These are phyloP conservation scores for Camellia granthamiana DNA, from an alignment of 148 eudicot genomes.

Conservation along the genomic window DNA sequence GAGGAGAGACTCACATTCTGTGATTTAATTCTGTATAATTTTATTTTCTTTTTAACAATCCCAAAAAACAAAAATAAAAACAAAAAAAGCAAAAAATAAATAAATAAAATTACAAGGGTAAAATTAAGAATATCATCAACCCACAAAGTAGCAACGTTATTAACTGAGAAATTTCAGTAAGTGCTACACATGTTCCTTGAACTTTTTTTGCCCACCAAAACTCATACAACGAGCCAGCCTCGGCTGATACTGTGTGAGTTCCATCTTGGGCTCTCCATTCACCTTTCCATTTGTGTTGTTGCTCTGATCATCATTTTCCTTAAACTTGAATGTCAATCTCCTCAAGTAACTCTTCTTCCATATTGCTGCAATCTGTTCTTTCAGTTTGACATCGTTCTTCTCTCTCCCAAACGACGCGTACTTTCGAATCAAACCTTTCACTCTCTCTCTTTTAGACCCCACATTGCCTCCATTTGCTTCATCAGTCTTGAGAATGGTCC, in stretches of 20 bases:
- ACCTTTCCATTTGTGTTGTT: constrained; percentile 17
- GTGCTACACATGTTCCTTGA: constrained; percentile 14
- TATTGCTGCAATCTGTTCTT: constrained; percentile 25
- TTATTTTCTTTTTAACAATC: no score
- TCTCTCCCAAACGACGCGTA: constrained; percentile 34
- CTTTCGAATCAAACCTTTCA: constrained; percentile 24
- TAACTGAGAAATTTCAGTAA: not conserved
- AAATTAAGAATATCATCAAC: not conserved
- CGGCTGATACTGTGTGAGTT: constrained; percentile 38
- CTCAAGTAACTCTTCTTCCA: constrained; percentile 34
- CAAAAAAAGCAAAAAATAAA: no score
- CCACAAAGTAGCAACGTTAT: not conserved
- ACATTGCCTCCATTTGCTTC: no score
- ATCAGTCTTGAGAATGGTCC: not conserved
- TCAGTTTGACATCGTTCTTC: constrained; percentile 28
- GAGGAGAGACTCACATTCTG: no score
- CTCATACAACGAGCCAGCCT: constrained; percentile 33
- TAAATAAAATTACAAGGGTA: no score
- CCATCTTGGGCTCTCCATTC: constrained; percentile 34
- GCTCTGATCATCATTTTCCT: constrained; percentile 16
- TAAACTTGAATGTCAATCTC: constrained; percentile 26
- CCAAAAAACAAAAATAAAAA: no score
- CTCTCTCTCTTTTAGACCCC: constrained; percentile 17
- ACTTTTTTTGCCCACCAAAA: constrained; percentile 23
- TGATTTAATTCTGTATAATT: no score